These are phyloP conservation scores for Vachellia pachyceras DNA, from an alignment of 306 rosid species.

Conservation along the genomic window DNA sequence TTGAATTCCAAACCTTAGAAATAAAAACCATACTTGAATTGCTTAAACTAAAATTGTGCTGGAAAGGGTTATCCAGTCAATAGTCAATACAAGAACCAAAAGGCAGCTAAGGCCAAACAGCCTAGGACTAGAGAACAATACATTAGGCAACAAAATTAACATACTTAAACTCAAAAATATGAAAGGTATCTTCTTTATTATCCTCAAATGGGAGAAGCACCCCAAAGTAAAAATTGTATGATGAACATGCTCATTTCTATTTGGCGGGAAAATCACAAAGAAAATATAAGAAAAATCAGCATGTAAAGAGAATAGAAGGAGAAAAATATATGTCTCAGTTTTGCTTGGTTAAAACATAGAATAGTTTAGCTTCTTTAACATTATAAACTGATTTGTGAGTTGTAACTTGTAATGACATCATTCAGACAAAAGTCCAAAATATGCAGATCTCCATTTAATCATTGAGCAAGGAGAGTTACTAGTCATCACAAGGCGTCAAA, in stretches of 20 bases:
- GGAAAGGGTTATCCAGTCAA: constrained; percentile 6
- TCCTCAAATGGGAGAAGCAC: background rate
- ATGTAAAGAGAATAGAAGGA: constrained; percentile 6
- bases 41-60: background rate
- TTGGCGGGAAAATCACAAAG: background rate
- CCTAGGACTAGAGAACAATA: constrained; percentile 11
- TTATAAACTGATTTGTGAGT: background rate
- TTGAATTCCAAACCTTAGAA: background rate
- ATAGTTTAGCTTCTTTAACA: background rate
- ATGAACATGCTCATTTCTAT: background rate
- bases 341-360: background rate
- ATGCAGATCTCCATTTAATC: constrained; percentile 8
- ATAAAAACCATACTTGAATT: background rate
- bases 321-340: background rate
- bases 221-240: background rate
- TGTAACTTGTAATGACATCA: background rate
- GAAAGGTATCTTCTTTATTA: background rate
- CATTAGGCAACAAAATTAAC: constrained; percentile 7
- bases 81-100: constrained; percentile 21
- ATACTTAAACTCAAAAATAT: background rate
- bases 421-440: constrained; percentile 2
- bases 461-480: constrained; percentile 11
- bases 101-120: background rate
- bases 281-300: background rate
- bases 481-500: constrained; percentile 9